These are phyloP conservation scores for Sordariomycetes sp. DNA, from an alignment of 2,329 filamentous ascomycete genomes.

Conservation along the genomic window DNA sequence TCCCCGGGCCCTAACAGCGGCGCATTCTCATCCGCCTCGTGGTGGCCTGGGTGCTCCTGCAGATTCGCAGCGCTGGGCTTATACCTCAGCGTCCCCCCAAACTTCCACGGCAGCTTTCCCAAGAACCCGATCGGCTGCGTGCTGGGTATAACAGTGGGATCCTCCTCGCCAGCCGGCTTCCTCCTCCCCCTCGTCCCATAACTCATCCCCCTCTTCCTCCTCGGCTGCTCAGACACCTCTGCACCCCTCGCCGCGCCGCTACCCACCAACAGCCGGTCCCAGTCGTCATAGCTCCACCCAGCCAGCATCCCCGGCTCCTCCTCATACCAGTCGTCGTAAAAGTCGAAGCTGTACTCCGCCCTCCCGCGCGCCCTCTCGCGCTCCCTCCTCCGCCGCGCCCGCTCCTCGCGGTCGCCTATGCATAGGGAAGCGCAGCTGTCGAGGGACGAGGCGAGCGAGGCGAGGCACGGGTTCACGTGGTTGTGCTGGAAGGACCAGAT, in stretches of 20 bases:
- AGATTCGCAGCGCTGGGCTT: conserved; percentile 84
- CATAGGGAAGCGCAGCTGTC: conserved; percentile 63
- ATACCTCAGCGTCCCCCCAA: conserved; percentile 73
- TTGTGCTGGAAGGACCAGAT: conserved; percentile 81
- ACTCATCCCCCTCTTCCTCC: conserved; percentile 71
- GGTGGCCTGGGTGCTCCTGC: conserved; percentile 59
- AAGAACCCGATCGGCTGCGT: conserved; percentile 78
- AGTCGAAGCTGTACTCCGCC: conserved; percentile 84
- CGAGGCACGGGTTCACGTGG: conserved; percentile 73
- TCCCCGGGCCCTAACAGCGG: conserved; percentile 47
- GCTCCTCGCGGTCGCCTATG: conserved; percentile 59
- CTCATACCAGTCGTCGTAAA: conserved; percentile 93
- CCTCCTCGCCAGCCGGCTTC: conserved; percentile 51
- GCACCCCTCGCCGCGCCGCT: conserved; percentile 28
- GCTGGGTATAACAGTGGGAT: conserved; percentile 82
- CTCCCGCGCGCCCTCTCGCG: conserved; percentile 43
- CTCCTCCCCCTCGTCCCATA: conserved; percentile 59
- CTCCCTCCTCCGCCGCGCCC: conserved; percentile 53
- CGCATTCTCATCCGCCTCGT: conserved; percentile 40
- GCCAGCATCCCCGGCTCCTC: conserved; percentile 28
- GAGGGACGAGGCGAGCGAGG: conserved; percentile 50
- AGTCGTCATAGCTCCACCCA: conserved; percentile 67
- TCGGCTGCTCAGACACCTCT: conserved; percentile 48
- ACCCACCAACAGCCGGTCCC: conserved; percentile 69
- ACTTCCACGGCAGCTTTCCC: conserved; percentile 69